phyloP scores from a whole-genome alignment of 331 rosid genomes.

The Arachis monticola region DNA sequence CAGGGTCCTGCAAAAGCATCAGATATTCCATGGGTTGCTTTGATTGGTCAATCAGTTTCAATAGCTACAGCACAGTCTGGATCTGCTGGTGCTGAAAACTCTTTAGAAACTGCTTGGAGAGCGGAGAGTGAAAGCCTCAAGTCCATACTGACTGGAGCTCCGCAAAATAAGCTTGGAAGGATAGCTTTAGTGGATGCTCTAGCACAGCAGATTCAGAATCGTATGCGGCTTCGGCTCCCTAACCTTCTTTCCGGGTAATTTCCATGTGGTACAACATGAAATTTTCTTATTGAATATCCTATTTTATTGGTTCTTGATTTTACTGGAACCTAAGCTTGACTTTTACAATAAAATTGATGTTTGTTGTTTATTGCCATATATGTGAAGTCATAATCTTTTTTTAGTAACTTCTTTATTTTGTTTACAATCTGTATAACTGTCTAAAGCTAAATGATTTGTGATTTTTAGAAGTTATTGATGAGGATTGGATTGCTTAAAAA shows the following conservation, averaged over 20 bases:
- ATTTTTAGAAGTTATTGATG: constrained; percentile 9
- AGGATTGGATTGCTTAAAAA: constrained; percentile 7
- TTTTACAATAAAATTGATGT: constrained; percentile 12
- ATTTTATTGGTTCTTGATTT: constrained; percentile 28
- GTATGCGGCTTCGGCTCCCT: constrained; percentile 92
- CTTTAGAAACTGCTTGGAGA: constrained; percentile 97
- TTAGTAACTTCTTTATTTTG: constrained; percentile 17
- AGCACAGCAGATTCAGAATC: constrained; percentile 88
- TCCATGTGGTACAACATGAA: constrained; percentile 23
- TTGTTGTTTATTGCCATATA: constrained; percentile 11
- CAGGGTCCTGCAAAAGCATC: constrained; percentile 90
- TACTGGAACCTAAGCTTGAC: not conserved
- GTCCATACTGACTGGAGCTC: constrained; percentile 89
- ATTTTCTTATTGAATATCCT: constrained; percentile 16
- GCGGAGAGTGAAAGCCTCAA: constrained; percentile 98
- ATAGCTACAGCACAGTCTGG: constrained; percentile 98
- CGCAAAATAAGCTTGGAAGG: constrained; percentile 95
- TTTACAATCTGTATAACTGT: constrained; percentile 13
- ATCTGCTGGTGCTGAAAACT: constrained; percentile 83
- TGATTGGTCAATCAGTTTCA: constrained; percentile 93
- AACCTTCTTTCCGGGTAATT: constrained; percentile 91
- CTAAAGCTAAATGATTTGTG: constrained; percentile 18
- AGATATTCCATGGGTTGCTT: constrained; percentile 93
- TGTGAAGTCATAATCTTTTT: constrained; percentile 12
- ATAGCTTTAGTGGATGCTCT: constrained; percentile 92